A percentile compares a stretch with the other conserved stretches of the same genome.
These are phyloP conservation scores for Rubia balearica DNA, from an alignment of 305 asterid genomes.

Conservation along the genomic window DNA sequence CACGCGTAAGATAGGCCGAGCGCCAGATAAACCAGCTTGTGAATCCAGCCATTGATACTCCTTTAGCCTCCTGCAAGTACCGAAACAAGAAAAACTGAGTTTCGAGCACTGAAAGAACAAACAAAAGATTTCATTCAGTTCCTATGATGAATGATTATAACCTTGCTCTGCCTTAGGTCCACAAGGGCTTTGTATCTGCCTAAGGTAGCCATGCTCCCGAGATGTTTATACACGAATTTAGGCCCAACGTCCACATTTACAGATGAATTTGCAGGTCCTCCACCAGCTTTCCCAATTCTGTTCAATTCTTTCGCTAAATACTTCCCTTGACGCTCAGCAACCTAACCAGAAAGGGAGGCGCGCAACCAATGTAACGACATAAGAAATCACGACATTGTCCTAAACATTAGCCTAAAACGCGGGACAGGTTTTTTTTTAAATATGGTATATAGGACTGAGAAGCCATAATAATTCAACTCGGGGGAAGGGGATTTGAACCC, in stretches of 20 bases:
- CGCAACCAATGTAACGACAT: neutral
- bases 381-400: neutral
- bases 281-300: slow-evolving; percentile 61
- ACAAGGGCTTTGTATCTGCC: slow-evolving; percentile 96
- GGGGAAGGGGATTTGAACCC: too few relatives aligned
- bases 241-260: slow-evolving; percentile 44
- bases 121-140: neutral
- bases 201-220: slow-evolving; percentile 94
- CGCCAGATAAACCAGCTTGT: slow-evolving; percentile 85
- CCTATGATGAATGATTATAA: slow-evolving; percentile 13
- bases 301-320: slow-evolving; percentile 59
- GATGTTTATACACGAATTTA: slow-evolving; percentile 62
- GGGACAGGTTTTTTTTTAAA: neutral
- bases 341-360: slow-evolving; percentile 33
- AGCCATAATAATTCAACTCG: too few relatives aligned
- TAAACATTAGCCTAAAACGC: neutral
- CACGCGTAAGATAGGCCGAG: slow-evolving; percentile 91
- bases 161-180: slow-evolving; percentile 97
- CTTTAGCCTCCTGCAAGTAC: slow-evolving; percentile 60
- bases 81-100: slow-evolving; percentile 11
- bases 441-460: too few relatives aligned
- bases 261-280: slow-evolving; percentile 61
- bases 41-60: slow-evolving; percentile 82
- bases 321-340: slow-evolving; percentile 95
- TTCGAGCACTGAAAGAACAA: neutral